Conservation (phyloP, 768 basidiomycete genomes). For the Pisolithus tinctorius region DNA sequence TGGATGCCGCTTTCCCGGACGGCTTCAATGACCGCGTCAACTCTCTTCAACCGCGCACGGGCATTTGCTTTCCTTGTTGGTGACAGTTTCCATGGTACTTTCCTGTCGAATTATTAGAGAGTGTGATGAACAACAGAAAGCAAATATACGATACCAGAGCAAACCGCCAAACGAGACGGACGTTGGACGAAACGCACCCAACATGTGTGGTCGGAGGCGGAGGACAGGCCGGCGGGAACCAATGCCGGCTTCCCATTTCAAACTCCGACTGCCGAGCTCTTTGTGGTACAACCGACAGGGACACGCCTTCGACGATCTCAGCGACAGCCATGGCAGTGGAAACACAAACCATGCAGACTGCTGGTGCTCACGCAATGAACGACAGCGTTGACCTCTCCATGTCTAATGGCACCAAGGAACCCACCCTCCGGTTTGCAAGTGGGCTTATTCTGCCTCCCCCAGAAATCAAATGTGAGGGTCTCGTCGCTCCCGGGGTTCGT, state of each 20-base stretch:
- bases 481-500: not conserved
- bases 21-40: constrained; percentile 89
- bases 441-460: constrained; percentile 95
- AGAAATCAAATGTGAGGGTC: constrained; percentile 76
- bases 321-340: constrained; percentile 40
- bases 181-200: constrained; percentile 78
- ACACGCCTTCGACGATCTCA: constrained; percentile 8
- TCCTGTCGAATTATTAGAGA: constrained; percentile 48
- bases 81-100: constrained; percentile 90
- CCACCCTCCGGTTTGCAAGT: constrained; percentile 52
- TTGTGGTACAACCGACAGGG: not conserved
- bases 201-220: constrained; percentile 48
- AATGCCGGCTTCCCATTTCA: constrained; percentile 19
- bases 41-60: constrained; percentile 81
- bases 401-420: constrained; percentile 28
- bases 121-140: not conserved
- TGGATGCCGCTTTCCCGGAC: constrained; percentile 77
- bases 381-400: constrained; percentile 38
- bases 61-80: constrained; percentile 89
- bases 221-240: not conserved
- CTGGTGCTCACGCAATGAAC: constrained; percentile 38
- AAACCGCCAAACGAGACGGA: constrained; percentile 67
- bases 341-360: constrained; percentile 28
- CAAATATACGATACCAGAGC: constrained; percentile 56
- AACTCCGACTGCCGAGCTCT: constrained; percentile 17